Conservation (phyloP, 2,329 filamentous ascomycete species). For the Pseudopithomyces chartarum region DNA sequence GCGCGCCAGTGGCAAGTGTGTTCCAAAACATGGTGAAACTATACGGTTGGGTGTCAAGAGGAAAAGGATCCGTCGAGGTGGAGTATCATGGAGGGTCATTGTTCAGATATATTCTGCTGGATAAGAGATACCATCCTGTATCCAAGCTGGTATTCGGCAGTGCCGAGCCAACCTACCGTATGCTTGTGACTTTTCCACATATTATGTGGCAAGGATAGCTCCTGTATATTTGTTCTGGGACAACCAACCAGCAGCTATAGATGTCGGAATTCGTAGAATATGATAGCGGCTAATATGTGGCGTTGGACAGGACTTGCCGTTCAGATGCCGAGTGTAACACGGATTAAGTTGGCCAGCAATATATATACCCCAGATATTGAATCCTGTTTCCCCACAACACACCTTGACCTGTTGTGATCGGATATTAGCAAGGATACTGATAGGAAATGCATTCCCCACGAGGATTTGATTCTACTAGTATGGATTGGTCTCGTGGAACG, state of each 20-base stretch:
- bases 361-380: slow-evolving; percentile 1
- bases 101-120: slow-evolving; percentile 5
- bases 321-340: slow-evolving; percentile 24
- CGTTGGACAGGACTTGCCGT: slow-evolving; percentile 21
- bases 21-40: slow-evolving; percentile 28
- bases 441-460: too few species aligned
- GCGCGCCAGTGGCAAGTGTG: slow-evolving; percentile 23
- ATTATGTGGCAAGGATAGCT: slow-evolving; percentile 12
- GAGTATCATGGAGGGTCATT: slow-evolving; percentile 11
- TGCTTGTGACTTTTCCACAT: slow-evolving; percentile 5
- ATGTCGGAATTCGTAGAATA: slow-evolving; percentile 9
- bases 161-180: slow-evolving; percentile 6
- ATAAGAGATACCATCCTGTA: not conserved
- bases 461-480: too few species aligned
- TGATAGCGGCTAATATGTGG: slow-evolving; percentile 22
- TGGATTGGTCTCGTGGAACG: too few species aligned
- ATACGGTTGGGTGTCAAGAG: slow-evolving; percentile 7
- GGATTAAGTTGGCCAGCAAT: slow-evolving; percentile 7
- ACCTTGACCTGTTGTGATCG: not conserved
- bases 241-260: slow-evolving; percentile 11
- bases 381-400: not conserved
- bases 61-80: slow-evolving; percentile 7
- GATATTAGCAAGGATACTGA: not conserved
- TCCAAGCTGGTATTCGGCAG: not conserved
- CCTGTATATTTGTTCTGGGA: slow-evolving; percentile 5